A percentile compares a stretch with the other conserved stretches of the same genome.
phyloP scores from a whole-genome alignment of 306 rosid species.

The Clitoria ternatea region DNA sequence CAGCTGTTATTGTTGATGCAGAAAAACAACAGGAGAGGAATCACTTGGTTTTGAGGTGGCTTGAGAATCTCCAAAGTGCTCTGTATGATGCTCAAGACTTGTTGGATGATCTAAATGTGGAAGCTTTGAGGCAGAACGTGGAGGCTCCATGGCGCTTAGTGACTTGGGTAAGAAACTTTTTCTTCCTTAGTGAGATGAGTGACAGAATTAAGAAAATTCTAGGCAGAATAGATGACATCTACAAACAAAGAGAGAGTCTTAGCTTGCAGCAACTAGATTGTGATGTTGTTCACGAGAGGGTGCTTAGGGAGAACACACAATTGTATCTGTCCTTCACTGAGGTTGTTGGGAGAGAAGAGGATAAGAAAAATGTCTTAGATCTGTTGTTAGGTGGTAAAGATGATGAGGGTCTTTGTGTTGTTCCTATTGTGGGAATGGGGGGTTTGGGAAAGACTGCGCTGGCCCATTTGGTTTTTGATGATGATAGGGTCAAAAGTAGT shows the following conservation, averaged over 20 bases:
- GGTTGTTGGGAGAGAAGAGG: conserved; percentile 21
- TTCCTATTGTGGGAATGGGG: conserved; percentile 28
- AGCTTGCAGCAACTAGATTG: background rate
- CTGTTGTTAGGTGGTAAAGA: background rate
- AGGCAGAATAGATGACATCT: conserved; percentile 13
- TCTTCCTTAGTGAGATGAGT: conserved; percentile 13
- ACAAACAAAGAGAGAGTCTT: background rate
- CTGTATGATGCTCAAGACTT: conserved; percentile 28
- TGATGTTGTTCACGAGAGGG: background rate
- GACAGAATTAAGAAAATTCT: background rate
- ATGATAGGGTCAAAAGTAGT: background rate
- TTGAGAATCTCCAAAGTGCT: conserved; percentile 10
- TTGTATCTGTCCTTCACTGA: background rate
- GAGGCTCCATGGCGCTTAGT: background rate
- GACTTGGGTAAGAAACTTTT: conserved; percentile 14
- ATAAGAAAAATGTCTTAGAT: background rate
- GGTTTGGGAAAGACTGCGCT: conserved; percentile 31
- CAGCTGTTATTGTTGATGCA: conserved; percentile 23
- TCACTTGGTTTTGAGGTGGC: conserved; percentile 12
- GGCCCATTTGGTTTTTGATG: conserved; percentile 8
- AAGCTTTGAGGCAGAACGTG: conserved; percentile 16
- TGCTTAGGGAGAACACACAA: background rate
- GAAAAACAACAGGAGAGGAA: conserved; percentile 19
- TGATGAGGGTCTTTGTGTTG: background rate
- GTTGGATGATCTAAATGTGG: conserved; percentile 23